A percentile compares a stretch with the other conserved stretches of the same genome.
These are phyloP conservation scores for Talaromyces sp. DNA, from an alignment of 2,329 filamentous ascomycete genomes.

Conservation along the genomic window DNA sequence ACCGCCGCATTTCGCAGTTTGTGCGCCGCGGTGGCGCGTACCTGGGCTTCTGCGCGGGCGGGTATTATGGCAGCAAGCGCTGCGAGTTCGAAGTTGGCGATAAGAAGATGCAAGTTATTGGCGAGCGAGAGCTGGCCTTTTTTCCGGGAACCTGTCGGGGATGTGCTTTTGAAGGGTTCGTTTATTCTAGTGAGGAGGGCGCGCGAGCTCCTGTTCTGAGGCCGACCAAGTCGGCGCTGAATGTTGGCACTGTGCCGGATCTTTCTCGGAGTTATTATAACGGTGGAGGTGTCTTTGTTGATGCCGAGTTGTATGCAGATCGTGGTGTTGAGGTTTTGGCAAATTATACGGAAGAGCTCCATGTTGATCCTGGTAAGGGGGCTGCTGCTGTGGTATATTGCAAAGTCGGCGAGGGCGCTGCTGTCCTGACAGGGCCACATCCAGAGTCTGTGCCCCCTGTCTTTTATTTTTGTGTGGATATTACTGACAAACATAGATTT, in stretches of 20 bases:
- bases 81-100: constrained; percentile 94
- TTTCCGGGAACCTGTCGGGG: constrained; percentile 84
- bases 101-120: constrained; percentile 74
- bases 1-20: constrained; percentile 75
- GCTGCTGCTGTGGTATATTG: constrained; percentile 79
- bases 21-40: constrained; percentile 81
- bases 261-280: constrained; percentile 82
- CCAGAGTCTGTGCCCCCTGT: constrained; percentile 87
- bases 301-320: constrained; percentile 58
- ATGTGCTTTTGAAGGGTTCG: constrained; percentile 81
- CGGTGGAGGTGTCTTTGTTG: constrained; percentile 87
- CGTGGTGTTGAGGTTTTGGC: constrained; percentile 75
- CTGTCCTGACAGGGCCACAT: constrained; percentile 79
- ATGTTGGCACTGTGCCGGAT: constrained; percentile 49
- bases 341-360: constrained; percentile 66
- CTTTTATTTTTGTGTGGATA: too few relatives aligned
- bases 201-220: constrained; percentile 66
- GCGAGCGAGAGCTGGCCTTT: constrained; percentile 77
- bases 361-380: constrained; percentile 68
- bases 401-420: constrained; percentile 73
- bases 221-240: constrained; percentile 58
- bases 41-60: constrained; percentile 88
- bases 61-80: constrained; percentile 74
- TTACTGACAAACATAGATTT: constrained; percentile 54
- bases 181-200: constrained; percentile 82